Base-by-base conservation (phyloP, 2,329 filamentous ascomycete species). In the Endocalyx cinctus region DNA sequence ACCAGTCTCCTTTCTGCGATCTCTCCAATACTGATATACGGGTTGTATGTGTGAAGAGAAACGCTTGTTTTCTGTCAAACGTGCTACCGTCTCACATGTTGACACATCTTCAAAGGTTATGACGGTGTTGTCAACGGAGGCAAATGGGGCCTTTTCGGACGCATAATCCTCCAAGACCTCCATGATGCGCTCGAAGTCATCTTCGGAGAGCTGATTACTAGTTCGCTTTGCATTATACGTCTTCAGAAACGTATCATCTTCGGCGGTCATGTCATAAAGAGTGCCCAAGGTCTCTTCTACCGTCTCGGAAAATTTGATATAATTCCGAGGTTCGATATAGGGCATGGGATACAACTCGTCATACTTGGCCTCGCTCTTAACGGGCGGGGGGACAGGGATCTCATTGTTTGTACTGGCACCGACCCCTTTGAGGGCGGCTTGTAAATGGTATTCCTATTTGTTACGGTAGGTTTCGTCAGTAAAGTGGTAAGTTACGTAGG, bases 261-360 rank as follows among this genome's bases (percentile, higher is more conserved):
- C 87, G 46, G 83, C 81, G 17, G 82, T 89, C 84, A 97, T 90
- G 65, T 94, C 88, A 79, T 98, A 98, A 51, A 82, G 78, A 57
- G 83, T 85, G 52, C 86, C 85, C 17, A 87, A 83, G 52, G 84
- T 94, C 63, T 98, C 92, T 65, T 98, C 92, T 41, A 98, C 90
- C 3, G 92, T 98, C 47, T 94, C 90, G 45, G 92, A 97, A 67
- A 94, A 97, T 46, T 90, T 87, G 58, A 98, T 95, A 64, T 97
- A 97, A 41, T 89, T 92, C 41, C 82, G 80, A 33, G 92, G 88
- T 60, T 94, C 84, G 52, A 81, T 76, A 64, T 90, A 96, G 37
- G 71, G 69, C 45, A 77, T 79, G 31, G 83, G 77, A 58, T 97
- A 97, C 50, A 96, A 76, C 52, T 83, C 77, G 62, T 94, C 87